Conservation (phyloP, 306 rosid species). For the Trifolium subterraneum region DNA sequence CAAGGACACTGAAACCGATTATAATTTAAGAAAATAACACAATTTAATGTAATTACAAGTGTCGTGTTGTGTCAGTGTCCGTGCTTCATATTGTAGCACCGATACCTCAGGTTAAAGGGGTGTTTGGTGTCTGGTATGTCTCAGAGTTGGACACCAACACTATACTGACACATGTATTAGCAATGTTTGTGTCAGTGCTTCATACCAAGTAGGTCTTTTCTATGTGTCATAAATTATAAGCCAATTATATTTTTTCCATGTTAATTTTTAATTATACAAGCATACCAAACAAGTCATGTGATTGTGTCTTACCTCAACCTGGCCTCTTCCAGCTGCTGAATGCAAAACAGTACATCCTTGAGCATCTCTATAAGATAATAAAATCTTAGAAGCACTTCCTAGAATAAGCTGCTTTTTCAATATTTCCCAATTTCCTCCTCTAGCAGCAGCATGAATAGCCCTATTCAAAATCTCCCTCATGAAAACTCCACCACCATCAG, state of each 20-base stretch:
- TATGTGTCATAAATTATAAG: background rate
- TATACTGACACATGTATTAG: background rate
- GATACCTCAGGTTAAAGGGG: background rate
- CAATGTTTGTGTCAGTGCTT: background rate
- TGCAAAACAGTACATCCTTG: conserved; percentile 83
- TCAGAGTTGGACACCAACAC: background rate
- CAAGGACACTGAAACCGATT: too few relatives aligned
- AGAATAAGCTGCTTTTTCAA: conserved; percentile 57
- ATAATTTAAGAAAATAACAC: too few relatives aligned
- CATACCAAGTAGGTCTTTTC: background rate
- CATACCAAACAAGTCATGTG: background rate
- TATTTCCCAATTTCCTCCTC: conserved; percentile 89
- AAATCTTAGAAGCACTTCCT: conserved; percentile 55
- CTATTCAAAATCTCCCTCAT: conserved; percentile 80
- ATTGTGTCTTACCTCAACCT: conserved; percentile 69
- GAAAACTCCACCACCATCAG: conserved; percentile 50
- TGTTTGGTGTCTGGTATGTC: background rate
- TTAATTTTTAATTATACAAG: background rate
- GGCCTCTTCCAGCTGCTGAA: conserved; percentile 86
- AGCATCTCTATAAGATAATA: conserved; percentile 66
- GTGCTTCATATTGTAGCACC: too few relatives aligned
- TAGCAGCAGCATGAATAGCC: conserved; percentile 89
- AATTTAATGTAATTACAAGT: too few relatives aligned
- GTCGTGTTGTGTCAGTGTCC: too few relatives aligned
- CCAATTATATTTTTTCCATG: background rate